A percentile compares a stretch with the other conserved stretches of the same genome.
phyloP scores from a whole-genome alignment of 768 basidiomycete species.

The Tylopilus plumbeoviolaceoides region DNA sequence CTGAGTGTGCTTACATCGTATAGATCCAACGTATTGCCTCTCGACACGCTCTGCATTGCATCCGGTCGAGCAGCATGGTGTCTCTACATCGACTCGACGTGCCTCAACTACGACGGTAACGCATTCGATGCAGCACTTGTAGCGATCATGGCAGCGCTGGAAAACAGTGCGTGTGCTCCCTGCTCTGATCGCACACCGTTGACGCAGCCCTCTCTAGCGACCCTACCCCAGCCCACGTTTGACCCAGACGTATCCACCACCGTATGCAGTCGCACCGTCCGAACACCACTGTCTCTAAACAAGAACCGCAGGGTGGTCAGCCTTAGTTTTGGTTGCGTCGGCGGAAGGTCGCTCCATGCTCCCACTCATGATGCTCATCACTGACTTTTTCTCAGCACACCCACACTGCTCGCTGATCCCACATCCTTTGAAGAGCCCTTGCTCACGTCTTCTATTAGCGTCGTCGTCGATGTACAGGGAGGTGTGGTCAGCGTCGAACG shows the following conservation, averaged over 20 bases:
- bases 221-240: conserved; percentile 66
- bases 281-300: conserved; percentile 44
- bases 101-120: conserved; percentile 98
- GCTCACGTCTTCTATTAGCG: conserved; percentile 64
- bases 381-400: conserved; percentile 20
- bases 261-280: conserved; percentile 52
- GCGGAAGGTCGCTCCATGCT: conserved; percentile 14
- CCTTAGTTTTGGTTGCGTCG: conserved; percentile 24
- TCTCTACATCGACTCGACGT: conserved; percentile 91
- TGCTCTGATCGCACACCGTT: conserved; percentile 35
- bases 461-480: conserved; percentile 49
- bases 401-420: conserved; percentile 73
- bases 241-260: conserved; percentile 63
- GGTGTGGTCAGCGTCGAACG: conserved; percentile 23
- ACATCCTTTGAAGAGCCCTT: conserved; percentile 89
- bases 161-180: conserved; percentile 61
- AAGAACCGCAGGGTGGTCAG: conserved; percentile 15
- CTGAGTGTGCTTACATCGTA: neutral
- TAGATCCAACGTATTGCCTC: conserved; percentile 67
- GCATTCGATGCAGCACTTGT: conserved; percentile 86
- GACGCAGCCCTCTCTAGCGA: conserved; percentile 40
- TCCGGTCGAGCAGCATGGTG: conserved; percentile 83
- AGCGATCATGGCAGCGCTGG: conserved; percentile 82
- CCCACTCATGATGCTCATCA: no score
- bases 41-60: conserved; percentile 73